Evolutionary conservation across 805 yeast genomes (phyloP).

Genomic region (Trichomonascus vanleenenianus): DNA sequence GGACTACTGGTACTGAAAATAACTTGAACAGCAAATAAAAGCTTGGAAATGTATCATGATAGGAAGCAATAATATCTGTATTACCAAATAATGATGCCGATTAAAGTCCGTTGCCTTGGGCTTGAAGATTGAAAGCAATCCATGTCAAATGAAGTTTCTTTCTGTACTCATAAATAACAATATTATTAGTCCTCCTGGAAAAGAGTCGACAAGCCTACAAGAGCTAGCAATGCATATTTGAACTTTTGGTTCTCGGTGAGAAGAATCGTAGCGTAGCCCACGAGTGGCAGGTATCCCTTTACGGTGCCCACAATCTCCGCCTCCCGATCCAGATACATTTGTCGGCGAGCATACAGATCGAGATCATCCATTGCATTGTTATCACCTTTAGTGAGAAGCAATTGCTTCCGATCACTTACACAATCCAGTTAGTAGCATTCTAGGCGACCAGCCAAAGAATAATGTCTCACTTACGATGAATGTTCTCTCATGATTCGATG

Average conservation of each 20-base stretch:
- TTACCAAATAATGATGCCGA: too few species aligned
- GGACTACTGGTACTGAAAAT: too few species aligned
- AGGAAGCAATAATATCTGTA: too few species aligned
- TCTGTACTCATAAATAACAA: background rate
- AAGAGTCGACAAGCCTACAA: slow-evolving; percentile 64
- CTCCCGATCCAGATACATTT: slow-evolving; percentile 66
- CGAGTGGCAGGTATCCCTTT: slow-evolving; percentile 80
- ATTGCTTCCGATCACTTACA: slow-evolving; percentile 44
- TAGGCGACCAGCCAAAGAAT: background rate
- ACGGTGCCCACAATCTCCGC: slow-evolving; percentile 78
- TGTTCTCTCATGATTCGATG: slow-evolving; percentile 91
- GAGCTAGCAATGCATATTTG: slow-evolving; percentile 67
- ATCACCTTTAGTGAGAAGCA: slow-evolving; percentile 89
- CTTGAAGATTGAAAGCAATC: too few species aligned
- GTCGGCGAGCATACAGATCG: slow-evolving; percentile 69
- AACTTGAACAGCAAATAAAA: too few species aligned
- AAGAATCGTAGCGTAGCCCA: slow-evolving; percentile 87
- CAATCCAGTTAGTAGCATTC: slow-evolving; percentile 7
- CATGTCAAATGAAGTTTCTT: too few species aligned
- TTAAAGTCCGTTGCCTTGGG: too few species aligned
- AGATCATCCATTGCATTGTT: slow-evolving; percentile 90
- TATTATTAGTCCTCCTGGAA: slow-evolving; percentile 43
- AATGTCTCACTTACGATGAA: slow-evolving; percentile 29
- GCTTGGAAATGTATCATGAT: too few species aligned
- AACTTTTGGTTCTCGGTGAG: slow-evolving; percentile 83